phyloP scores from a whole-genome alignment of 2,329 filamentous ascomycete species.

The Hypocrella siamensis region DNA sequence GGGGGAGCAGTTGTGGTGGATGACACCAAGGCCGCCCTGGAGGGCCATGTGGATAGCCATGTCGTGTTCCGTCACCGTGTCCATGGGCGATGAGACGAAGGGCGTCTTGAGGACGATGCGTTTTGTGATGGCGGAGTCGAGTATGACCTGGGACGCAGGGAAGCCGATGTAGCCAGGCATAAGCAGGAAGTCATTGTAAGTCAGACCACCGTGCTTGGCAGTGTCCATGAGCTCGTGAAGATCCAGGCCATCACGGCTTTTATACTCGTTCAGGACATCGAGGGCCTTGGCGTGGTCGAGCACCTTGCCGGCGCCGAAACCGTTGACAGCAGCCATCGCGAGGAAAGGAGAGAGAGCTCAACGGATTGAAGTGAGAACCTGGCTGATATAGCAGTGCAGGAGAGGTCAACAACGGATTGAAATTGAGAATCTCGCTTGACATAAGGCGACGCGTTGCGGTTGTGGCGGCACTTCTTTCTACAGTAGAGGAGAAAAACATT shows the following conservation, averaged over 20 bases:
- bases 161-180: slow-evolving; percentile 98
- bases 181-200: slow-evolving; percentile 97
- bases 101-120: slow-evolving; percentile 92
- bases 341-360: slow-evolving; percentile 13
- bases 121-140: slow-evolving; percentile 90
- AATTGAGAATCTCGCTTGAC: no score
- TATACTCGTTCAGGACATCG: slow-evolving; percentile 69
- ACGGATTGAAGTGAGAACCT: slow-evolving; percentile 5
- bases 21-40: slow-evolving; percentile 78
- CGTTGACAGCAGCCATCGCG: slow-evolving; percentile 48
- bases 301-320: slow-evolving; percentile 36
- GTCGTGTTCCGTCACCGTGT: slow-evolving; percentile 97
- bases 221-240: slow-evolving; percentile 81
- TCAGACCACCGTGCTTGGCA: slow-evolving; percentile 80
- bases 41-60: slow-evolving; percentile 98
- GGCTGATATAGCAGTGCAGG: no score
- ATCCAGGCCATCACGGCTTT: slow-evolving; percentile 70
- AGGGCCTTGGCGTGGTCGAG: slow-evolving; percentile 63
- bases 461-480: no score
- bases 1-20: slow-evolving; percentile 98
- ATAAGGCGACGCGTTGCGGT: no score
- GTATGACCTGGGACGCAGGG: slow-evolving; percentile 70
- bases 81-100: slow-evolving; percentile 96
- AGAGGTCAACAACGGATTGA: no score
- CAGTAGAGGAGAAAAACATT: no score